Base-by-base conservation (phyloP, 495 filamentous ascomycete species). In the Tuber magnatum region DNA sequence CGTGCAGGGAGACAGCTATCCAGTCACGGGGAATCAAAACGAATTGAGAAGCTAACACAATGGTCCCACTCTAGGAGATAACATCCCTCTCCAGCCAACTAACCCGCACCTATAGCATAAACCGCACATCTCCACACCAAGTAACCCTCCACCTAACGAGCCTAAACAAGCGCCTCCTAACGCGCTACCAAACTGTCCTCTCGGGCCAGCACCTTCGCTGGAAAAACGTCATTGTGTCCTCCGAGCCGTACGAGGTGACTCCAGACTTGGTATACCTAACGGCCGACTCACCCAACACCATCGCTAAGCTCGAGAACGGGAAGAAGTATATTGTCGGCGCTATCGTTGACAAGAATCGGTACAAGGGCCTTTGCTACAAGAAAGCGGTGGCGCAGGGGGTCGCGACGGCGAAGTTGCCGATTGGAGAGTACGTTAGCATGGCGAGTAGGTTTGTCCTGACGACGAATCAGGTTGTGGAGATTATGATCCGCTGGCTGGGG, bases 381-480 rank as follows among this genome's bases (percentile, higher is more conserved):
- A 86, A 90, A 61, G 95, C 96, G 0, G 85, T 86, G 72, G 88
- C 91, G 56, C 86, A 86, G 80, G 92, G 92, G 0, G 88, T 98
- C 74, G 89, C 90, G 61, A 97, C 94, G 0, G 95, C 94, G 0
- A 94, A 92, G 83, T 82, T 99, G 38, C 95, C 95, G 0, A 97
- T 99, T 80, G 92, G 93, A 3, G 89, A 98, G 28, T 98, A 91
- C 78, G 91, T 99, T 86, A 86, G 91, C 72, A 96, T 99, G 93
- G 85, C 89, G 41, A 92, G 90, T 75, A 89, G 95, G 22, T 88
- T 89, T 74, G 91, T 99, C 3, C 84, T 99, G 68, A 89, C 93
- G 9, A 97, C 94, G 20, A 98, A 98, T 81, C 95, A 99, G 81
- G 95, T 99, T 0, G 87, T 92, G 65, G 95, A 98, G 83, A 98